These are phyloP conservation scores for Cornus florida DNA, from an alignment of 148 eudicot species.

Conservation along the genomic window DNA sequence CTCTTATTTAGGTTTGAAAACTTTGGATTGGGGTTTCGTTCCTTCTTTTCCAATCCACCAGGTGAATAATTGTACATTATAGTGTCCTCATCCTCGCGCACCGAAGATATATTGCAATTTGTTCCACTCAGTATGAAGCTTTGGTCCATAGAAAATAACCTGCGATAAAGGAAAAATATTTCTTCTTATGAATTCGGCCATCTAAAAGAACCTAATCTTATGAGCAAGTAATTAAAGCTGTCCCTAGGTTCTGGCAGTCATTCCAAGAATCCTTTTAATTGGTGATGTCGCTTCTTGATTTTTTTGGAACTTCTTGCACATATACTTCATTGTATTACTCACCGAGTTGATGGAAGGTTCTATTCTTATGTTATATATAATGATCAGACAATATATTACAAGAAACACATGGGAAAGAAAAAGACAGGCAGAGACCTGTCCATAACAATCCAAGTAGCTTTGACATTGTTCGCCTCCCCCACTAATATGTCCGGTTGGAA, in stretches of 20 bases:
- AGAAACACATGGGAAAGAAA: neutral
- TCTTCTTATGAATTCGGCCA: neutral
- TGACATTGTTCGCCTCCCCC: constrained; percentile 1
- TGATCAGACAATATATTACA: neutral
- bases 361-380: neutral
- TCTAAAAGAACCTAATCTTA: too few species aligned
- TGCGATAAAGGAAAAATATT: neutral
- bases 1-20: neutral
- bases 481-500: neutral
- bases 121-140: neutral
- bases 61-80: neutral
- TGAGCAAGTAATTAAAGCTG: too few species aligned
- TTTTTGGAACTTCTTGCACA: too few species aligned
- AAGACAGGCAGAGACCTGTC: neutral
- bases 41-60: neutral
- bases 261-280: too few species aligned
- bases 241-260: too few species aligned
- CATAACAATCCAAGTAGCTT: constrained; percentile 12
- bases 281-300: neutral
- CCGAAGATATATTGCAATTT: neutral
- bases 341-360: neutral
- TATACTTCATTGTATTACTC: neutral
- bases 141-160: constrained; percentile 4
- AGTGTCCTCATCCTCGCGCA: neutral
- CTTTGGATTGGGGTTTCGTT: neutral